Evolutionary conservation across 371 early-diverging fungal genomes (phyloP).

Genomic region (Saksenaea vasiformis): DNA sequence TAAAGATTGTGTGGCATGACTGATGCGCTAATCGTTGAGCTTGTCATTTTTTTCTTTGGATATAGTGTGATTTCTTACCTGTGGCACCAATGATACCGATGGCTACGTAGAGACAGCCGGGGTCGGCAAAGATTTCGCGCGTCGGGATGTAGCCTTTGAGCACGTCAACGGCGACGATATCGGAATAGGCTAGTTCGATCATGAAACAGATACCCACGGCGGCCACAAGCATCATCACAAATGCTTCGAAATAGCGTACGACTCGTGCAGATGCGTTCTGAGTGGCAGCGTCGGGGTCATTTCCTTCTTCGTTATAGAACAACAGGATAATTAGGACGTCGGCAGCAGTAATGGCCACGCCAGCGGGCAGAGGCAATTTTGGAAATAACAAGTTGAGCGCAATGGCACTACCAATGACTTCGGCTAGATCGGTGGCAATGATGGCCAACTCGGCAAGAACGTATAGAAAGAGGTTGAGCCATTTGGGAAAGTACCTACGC

Average conservation of each 20-base stretch:
- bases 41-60: too few relatives aligned
- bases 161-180: constrained; percentile 65
- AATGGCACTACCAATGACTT: constrained; percentile 86
- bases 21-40: constrained; percentile 9
- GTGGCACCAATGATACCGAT: constrained; percentile 88
- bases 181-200: constrained; percentile 57
- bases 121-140: constrained; percentile 59
- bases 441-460: constrained; percentile 77
- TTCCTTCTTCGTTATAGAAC: constrained; percentile 60
- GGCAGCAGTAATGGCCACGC: constrained; percentile 77
- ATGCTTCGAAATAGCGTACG: constrained; percentile 65
- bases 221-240: constrained; percentile 69
- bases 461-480: constrained; percentile 64
- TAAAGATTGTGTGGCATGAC: constrained; percentile 78
- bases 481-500: constrained; percentile 55
- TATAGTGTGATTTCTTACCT: too few relatives aligned
- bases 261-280: constrained; percentile 39
- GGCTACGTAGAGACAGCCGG: constrained; percentile 67
- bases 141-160: constrained; percentile 71
- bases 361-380: constrained; percentile 67
- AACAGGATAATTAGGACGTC: constrained; percentile 78
- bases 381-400: constrained; percentile 79
- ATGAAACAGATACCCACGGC: constrained; percentile 74
- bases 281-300: constrained; percentile 18
- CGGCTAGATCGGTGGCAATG: constrained; percentile 77